Conservation (phyloP, 176 grass and related monocot species). For the Miscanthus lutarioriparius region DNA sequence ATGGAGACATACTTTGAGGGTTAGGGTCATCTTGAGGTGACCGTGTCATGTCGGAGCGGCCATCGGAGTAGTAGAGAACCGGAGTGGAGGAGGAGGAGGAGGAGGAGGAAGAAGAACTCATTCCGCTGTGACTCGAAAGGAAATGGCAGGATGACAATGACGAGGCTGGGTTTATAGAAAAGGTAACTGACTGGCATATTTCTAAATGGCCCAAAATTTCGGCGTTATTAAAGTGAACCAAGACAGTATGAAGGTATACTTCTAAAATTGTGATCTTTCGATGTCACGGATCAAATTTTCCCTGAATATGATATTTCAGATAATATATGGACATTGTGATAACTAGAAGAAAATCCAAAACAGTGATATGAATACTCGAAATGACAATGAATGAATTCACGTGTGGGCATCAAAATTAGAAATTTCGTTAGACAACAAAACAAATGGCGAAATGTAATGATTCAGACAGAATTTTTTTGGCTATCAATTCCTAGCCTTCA, state of each 20-base stretch:
- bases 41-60: not conserved
- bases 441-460: constrained; percentile 17
- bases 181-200: constrained; percentile 4
- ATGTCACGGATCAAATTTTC: not conserved
- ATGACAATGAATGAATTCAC: not conserved
- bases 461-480: not conserved
- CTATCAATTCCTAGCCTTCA: constrained; percentile 7
- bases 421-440: not conserved
- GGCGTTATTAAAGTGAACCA: not conserved
- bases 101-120: not conserved
- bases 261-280: not conserved
- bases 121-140: not conserved
- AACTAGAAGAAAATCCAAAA: not conserved
- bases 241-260: not conserved
- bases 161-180: not conserved
- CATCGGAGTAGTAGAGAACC: not conserved
- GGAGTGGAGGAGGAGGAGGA: too few relatives aligned
- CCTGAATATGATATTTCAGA: not conserved
- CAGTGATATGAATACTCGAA: not conserved
- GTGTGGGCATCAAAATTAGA: not conserved
- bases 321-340: not conserved
- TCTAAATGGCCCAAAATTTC: not conserved
- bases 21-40: not conserved
- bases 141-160: not conserved
- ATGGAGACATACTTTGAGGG: not conserved